Percentiles rank a stretch among this genome's conserved stretches.
Conservation (phyloP, 495 filamentous ascomycete genomes). For the Penicillium lagena region DNA sequence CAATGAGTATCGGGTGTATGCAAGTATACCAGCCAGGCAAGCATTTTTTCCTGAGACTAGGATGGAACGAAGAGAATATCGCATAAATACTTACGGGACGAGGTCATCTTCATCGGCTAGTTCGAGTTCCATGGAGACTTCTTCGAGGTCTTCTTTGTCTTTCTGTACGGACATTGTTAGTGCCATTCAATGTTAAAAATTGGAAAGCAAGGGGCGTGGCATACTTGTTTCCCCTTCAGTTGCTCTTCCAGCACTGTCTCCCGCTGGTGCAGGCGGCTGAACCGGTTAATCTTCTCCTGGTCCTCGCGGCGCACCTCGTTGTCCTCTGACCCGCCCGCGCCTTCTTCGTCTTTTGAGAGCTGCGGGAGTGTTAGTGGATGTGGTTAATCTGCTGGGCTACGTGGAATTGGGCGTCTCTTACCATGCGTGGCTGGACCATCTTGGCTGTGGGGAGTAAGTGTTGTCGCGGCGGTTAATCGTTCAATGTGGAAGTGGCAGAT, state of each 20-base stretch:
- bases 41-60: not conserved
- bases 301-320: conserved; percentile 91
- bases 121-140: conserved; percentile 84
- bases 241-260: conserved; percentile 73
- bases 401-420: conserved; percentile 4
- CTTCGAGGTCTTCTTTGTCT: conserved; percentile 95
- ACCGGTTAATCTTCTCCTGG: conserved; percentile 97
- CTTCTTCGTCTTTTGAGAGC: conserved; percentile 91
- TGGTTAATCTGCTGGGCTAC: no score
- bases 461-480: conserved; percentile 4
- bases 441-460: conserved; percentile 10
- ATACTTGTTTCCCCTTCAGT: conserved; percentile 74
- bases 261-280: conserved; percentile 88
- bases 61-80: not conserved
- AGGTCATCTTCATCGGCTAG: conserved; percentile 92
- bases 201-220: conserved; percentile 12
- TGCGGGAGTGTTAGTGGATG: conserved; percentile 23
- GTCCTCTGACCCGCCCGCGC: conserved; percentile 59
- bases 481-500: conserved; percentile 3
- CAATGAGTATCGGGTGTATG: not conserved
- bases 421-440: conserved; percentile 42
- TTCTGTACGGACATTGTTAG: conserved; percentile 51
- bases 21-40: no score
- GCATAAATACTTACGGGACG: conserved; percentile 59
- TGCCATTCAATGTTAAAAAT: not conserved